Evolutionary conservation across 148 eudicot species (phyloP), one percentile per base, ranked within the genome.

Genomic region (Oxyria digyna): DNA sequence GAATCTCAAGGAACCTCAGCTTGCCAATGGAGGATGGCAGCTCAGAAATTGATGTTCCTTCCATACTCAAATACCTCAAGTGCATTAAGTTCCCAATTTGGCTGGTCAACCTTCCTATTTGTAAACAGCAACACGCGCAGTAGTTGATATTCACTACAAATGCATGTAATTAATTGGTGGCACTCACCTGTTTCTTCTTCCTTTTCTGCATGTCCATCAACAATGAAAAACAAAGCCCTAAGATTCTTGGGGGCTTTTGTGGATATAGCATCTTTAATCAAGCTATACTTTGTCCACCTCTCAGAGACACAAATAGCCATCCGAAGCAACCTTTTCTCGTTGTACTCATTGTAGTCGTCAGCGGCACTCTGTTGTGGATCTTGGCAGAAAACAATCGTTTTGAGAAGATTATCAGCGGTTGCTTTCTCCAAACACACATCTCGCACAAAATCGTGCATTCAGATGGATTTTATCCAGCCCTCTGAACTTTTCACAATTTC

Each of bases 381-480:
- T 49, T 3, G 10, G 24, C 24, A 59, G 32, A 18, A 21, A 27
- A 48, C 69, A 62, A 78, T 17, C 18, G 46, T 54, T 27, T 67
- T 63, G 33, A 74, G 12, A 55, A 85, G 79, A 15, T 72, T 76
- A 62, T 81, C 85, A 21, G 78, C 80, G 45, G 64, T 71, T 7
- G 67, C 80, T 49, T 73, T 74, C 35, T 32, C 46, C 65, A 83
- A 52, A 71, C 85, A 81, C 32, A 81, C 23, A 23, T 75, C 77
- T 74, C 85, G 52, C 74, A 81, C 70, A 23, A 83, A 50, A 38
- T 74, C 81, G 40, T 83, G 83, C 18, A 85, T 43, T 12, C 49
- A 27, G 33, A 78, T 79, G 35, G 78, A 68, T 65, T 78, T 72
- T 4, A 77, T 66, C 49, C 70, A 63, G 42, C 74, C 74, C 8